These are phyloP conservation scores for Cercospora nicotianae DNA, from an alignment of 2,329 filamentous ascomycete species.

Conservation along the genomic window DNA sequence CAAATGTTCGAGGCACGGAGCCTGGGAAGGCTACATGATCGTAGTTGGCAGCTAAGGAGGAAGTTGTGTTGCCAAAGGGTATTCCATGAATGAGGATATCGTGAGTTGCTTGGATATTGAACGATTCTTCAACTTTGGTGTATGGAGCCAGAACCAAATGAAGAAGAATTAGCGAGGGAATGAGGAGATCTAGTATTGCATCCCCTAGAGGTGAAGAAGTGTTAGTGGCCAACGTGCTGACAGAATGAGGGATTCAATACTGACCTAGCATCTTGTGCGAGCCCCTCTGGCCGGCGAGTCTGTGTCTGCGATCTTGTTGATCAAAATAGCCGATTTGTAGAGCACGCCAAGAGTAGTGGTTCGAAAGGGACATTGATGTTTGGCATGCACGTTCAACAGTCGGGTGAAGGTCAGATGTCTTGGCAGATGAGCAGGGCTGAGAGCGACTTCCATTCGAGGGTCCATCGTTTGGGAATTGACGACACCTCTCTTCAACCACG, in stretches of 20 bases:
- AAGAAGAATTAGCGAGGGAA: constrained; percentile 53
- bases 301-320: not conserved
- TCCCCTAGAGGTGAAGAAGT: constrained; percentile 43
- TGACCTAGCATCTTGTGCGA: constrained; percentile 5
- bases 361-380: constrained; percentile 26
- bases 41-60: constrained; percentile 58
- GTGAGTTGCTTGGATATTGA: constrained; percentile 92
- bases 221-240: not conserved
- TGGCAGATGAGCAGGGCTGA: constrained; percentile 1
- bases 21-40: constrained; percentile 91
- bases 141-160: constrained; percentile 65
- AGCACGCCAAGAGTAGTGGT: constrained; percentile 26
- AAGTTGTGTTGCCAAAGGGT: constrained; percentile 47
- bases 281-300: not conserved
- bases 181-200: constrained; percentile 52
- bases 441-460: not conserved
- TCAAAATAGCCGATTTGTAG: constrained; percentile 25
- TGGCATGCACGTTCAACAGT: not conserved
- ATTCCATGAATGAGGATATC: constrained; percentile 83
- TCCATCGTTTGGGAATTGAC: constrained; percentile 6
- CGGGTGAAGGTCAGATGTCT: not conserved
- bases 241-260: not conserved
- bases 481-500: constrained; percentile 10
- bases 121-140: constrained; percentile 98
- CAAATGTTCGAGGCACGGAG: constrained; percentile 85